These are phyloP conservation scores for Phylloporus scabripes DNA, from an alignment of 768 basidiomycete species.

Conservation along the genomic window DNA sequence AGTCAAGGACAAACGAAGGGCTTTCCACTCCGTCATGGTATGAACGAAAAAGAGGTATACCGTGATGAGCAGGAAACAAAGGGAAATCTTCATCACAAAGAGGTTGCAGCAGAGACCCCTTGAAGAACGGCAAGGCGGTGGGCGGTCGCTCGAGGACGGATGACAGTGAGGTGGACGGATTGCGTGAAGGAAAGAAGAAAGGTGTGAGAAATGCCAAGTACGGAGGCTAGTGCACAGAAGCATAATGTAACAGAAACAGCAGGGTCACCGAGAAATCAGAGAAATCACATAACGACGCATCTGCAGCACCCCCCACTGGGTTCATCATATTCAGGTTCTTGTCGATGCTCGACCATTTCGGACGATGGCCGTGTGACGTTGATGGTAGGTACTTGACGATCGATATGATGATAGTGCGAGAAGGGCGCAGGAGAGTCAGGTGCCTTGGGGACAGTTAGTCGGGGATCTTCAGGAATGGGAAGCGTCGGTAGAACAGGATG, in stretches of 20 bases:
- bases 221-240: slow-evolving; percentile 16
- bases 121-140: slow-evolving; percentile 4
- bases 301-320: slow-evolving; percentile 62
- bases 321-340: slow-evolving; percentile 38
- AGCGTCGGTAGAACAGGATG: slow-evolving; percentile 26
- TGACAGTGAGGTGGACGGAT: not conserved
- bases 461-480: slow-evolving; percentile 23
- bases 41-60: slow-evolving; percentile 21
- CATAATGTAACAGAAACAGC: slow-evolving; percentile 19
- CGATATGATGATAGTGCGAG: slow-evolving; percentile 42
- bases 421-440: slow-evolving; percentile 59
- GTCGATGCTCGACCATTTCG: slow-evolving; percentile 26
- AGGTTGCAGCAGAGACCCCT: slow-evolving; percentile 1
- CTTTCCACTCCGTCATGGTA: slow-evolving; percentile 22
- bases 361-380: slow-evolving; percentile 28
- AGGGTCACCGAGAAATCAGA: slow-evolving; percentile 16
- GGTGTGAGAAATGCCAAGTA: slow-evolving; percentile 4
- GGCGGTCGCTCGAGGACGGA: slow-evolving; percentile 13
- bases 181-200: slow-evolving; percentile 1
- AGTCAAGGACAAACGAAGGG: slow-evolving; percentile 12
- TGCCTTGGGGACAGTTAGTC: slow-evolving; percentile 19
- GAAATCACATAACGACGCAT: slow-evolving; percentile 76
- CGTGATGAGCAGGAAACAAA: slow-evolving; percentile 11
- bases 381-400: slow-evolving; percentile 28
- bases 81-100: slow-evolving; percentile 14